These are phyloP conservation scores for Polymyxa betae DNA, from an alignment of 208 protist genomes.

Conservation along the genomic window DNA sequence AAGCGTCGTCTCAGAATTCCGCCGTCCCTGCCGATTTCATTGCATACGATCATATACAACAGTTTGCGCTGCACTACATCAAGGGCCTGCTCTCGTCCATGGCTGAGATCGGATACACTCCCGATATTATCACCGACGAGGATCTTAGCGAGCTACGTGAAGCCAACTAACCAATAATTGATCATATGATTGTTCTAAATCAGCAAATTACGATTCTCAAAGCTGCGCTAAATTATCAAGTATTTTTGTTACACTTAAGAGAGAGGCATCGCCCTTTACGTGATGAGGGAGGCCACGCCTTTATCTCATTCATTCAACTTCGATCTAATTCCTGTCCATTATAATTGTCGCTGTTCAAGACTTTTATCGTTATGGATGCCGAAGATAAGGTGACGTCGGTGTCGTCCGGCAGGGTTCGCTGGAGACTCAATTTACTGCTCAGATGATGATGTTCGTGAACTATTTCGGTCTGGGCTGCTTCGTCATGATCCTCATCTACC, in stretches of 20 bases:
- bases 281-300: too few relatives aligned
- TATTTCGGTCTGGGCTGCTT: slow-evolving; percentile 38
- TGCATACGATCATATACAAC: not conserved
- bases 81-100: not conserved
- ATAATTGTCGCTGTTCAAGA: too few relatives aligned
- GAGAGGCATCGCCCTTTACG: too few relatives aligned
- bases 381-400: too few relatives aligned
- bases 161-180: not conserved
- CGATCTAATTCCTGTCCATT: too few relatives aligned
- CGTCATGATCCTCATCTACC: not conserved
- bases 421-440: too few relatives aligned
- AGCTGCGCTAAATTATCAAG: too few relatives aligned
- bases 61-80: not conserved
- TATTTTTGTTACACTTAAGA: too few relatives aligned
- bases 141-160: not conserved
- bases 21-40: not conserved
- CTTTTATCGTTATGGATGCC: too few relatives aligned
- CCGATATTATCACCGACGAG: not conserved
- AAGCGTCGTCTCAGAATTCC: too few relatives aligned
- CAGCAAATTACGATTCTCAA: not conserved
- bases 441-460: slow-evolving; percentile 53
- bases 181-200: not conserved
- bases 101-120: not conserved
- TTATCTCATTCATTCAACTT: too few relatives aligned
- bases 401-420: too few relatives aligned